Conservation (phyloP, 257 asterid species). For the Thymus quinquecostatus region DNA sequence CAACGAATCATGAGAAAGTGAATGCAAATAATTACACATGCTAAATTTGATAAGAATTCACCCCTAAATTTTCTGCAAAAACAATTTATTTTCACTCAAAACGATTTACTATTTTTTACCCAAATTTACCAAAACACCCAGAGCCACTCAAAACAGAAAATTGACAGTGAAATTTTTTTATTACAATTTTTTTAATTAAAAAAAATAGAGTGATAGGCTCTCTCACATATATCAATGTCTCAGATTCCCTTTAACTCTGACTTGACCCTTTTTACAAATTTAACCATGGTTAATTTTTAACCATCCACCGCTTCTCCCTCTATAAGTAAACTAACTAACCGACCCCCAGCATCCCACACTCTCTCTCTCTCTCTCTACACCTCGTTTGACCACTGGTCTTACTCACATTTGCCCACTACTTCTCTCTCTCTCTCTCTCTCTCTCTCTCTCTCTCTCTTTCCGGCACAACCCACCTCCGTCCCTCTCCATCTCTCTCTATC, state of each 20-base stretch:
- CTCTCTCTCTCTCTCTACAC: neutral
- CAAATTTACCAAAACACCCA: constrained; percentile 14
- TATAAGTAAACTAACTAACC: constrained; percentile 33
- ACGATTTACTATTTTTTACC: too few relatives aligned
- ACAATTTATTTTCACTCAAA: neutral
- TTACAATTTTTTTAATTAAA: neutral
- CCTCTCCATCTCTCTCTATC: constrained; percentile 26
- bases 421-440: constrained; percentile 21
- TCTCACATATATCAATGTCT: constrained; percentile 31
- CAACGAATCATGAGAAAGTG: constrained; percentile 11
- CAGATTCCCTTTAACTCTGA: constrained; percentile 53
- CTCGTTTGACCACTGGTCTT: constrained; percentile 43
- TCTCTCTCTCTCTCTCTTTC: constrained; percentile 30
- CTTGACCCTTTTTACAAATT: constrained; percentile 28
- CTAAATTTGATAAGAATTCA: neutral
- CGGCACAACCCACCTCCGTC: constrained; percentile 24
- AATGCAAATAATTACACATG: neutral
- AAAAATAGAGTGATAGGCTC: neutral
- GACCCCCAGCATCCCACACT: constrained; percentile 14
- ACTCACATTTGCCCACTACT: constrained; percentile 26
- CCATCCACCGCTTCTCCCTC: constrained; percentile 16
- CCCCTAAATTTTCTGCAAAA: neutral
- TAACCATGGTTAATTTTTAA: constrained; percentile 30
- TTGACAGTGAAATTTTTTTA: constrained; percentile 28
- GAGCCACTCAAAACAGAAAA: constrained; percentile 24